Base-by-base conservation (phyloP, 2,329 filamentous ascomycete species). In the Ceratocystis albifundus region DNA sequence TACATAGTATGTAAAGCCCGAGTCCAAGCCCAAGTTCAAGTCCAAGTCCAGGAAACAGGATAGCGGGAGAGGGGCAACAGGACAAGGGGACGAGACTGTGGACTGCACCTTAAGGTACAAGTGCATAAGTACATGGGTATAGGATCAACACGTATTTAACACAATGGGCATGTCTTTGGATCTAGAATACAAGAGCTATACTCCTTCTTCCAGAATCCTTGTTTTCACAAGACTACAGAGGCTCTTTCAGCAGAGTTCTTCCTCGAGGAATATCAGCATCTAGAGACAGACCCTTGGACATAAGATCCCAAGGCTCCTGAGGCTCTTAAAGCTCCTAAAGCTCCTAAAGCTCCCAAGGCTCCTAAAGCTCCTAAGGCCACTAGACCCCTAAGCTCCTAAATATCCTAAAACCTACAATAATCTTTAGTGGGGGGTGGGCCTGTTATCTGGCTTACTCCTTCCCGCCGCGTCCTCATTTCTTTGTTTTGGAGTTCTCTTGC, bases 31-130 rank as follows among this genome's bases (percentile, higher is more conserved):
- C 20, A 25, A 55, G 50, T 12, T 25, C 20, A 15, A 57, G 50
- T 10, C 20, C 22, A 28, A 30, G 53, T 15, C 53, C 53, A 32
- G 53, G 28, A 59, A 59, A 59, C 53, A 59, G 53, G 53, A 59
- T 59, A 17, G 7, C 30, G 53, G 53, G 53, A 30, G 25, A 57
- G 53, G 53, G 20, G 20, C 5, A 30, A 50, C 17, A 50, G 46
- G 7, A 50, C 17, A 50, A 22, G 1, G 22, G 22, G 46, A 50
- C 46, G 22, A 50, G 46, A 50, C 46, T 6, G 17, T 22, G 4
- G 6, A 8, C 10, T 50, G 46, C 5, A 50, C 3, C 46, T 50
- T 10, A 7, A 50, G 36, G 36, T 25, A 28, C 20, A 53, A 7
- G 25, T 50, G 17, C n/a, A 50, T 5, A 8, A 22, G 17, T 22